Percentiles rank a stretch among this genome's conserved stretches.
Evolutionary conservation across 345 rosid species (phyloP).

Genomic region (Salix suchowensis): DNA sequence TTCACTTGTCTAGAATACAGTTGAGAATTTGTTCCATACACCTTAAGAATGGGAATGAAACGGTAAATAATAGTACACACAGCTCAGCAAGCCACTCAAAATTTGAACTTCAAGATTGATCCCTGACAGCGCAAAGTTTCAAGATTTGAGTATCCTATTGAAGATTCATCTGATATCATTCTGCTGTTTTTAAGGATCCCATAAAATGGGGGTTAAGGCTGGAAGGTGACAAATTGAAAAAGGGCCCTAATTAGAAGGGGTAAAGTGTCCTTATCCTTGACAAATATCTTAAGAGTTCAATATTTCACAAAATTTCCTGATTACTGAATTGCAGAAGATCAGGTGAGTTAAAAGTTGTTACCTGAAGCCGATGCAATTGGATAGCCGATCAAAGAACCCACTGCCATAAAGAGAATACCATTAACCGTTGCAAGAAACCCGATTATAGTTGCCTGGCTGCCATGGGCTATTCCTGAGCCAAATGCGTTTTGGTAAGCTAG

Average conservation of each 20-base stretch:
- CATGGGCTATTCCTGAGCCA: slow-evolving; percentile 32
- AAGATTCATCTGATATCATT: background rate
- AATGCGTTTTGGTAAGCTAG: slow-evolving; percentile 57
- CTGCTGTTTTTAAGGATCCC: background rate
- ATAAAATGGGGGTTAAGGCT: background rate
- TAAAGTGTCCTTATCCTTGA: background rate
- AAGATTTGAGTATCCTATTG: background rate
- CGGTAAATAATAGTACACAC: background rate
- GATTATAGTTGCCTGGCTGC: slow-evolving; percentile 40
- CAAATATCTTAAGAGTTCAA: background rate
- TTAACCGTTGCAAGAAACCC: slow-evolving; percentile 50
- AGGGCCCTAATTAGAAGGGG: background rate
- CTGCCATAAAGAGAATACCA: slow-evolving; percentile 54
- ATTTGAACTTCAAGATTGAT: background rate
- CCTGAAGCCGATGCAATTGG: slow-evolving; percentile 82
- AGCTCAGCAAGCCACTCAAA: background rate
- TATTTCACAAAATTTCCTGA: background rate
- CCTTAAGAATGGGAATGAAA: background rate
- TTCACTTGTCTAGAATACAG: background rate
- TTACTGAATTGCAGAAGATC: background rate
- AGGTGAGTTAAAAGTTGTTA: slow-evolving; percentile 16
- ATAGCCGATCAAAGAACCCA: slow-evolving; percentile 66
- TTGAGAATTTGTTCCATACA: background rate
- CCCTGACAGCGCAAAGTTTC: background rate
- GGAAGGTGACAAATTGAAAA: too few species aligned